Conservation (phyloP, 2,329 filamentous ascomycete species). For the Rhinocladiella mackenziei region DNA sequence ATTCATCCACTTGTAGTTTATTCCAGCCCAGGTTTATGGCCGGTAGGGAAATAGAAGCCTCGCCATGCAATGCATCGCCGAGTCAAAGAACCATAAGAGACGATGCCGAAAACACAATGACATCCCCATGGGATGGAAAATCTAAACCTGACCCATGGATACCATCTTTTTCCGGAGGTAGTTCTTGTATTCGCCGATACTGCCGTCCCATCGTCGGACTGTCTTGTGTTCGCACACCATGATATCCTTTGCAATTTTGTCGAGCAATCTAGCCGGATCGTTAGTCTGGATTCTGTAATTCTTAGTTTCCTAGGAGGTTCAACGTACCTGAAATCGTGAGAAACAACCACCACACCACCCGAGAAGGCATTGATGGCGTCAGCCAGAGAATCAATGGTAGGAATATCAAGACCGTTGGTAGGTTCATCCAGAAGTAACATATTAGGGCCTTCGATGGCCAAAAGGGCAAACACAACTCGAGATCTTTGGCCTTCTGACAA, state of each 20-base stretch:
- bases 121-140: not conserved
- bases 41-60: no score
- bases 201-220: conserved; percentile 81
- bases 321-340: conserved; percentile 93
- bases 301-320: not conserved
- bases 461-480: conserved; percentile 93
- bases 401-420: conserved; percentile 98
- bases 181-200: conserved; percentile 95
- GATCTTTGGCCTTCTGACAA: conserved; percentile 97
- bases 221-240: conserved; percentile 98
- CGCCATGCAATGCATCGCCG: not conserved
- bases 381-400: conserved; percentile 94
- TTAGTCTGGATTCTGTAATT: conserved; percentile 15
- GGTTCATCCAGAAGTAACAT: conserved; percentile 98
- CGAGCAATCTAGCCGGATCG: conserved; percentile 65
- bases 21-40: no score
- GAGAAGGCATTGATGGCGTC: conserved; percentile 96
- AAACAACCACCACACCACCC: conserved; percentile 95
- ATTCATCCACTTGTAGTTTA: not conserved
- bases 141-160: conserved; percentile 74
- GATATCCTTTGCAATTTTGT: conserved; percentile 99
- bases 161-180: conserved; percentile 99
- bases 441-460: conserved; percentile 94
- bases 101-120: not conserved
- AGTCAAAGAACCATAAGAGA: not conserved